These are phyloP conservation scores for Coniochaeta prunicola DNA, from an alignment of 2,329 filamentous ascomycete genomes.

Conservation along the genomic window DNA sequence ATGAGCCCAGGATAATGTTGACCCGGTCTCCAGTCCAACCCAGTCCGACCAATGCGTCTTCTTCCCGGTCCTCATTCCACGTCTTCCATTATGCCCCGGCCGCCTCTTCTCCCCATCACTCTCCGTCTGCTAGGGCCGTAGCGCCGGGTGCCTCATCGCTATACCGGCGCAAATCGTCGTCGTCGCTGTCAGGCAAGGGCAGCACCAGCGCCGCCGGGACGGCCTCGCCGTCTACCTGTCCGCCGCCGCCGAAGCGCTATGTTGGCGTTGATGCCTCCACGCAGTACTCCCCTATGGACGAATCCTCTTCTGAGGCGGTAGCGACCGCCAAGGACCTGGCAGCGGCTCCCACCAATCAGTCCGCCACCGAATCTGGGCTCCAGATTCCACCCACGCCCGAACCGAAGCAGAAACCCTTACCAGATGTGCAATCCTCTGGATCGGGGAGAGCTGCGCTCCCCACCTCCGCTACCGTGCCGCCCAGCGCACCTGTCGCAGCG, in stretches of 20 bases:
- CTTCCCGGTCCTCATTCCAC: constrained; percentile 34
- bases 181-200: constrained; percentile 8
- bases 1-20: constrained; percentile 51
- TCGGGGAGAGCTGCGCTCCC: neutral
- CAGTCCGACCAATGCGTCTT: constrained; percentile 41
- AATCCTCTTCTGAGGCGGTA: constrained; percentile 17
- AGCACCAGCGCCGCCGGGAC: constrained; percentile 13
- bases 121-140: constrained; percentile 31
- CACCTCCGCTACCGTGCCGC: constrained; percentile 1
- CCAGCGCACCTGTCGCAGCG: constrained; percentile 5
- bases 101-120: constrained; percentile 32
- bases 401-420: neutral
- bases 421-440: neutral
- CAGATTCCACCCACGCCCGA: neutral
- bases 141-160: constrained; percentile 13
- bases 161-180: constrained; percentile 15
- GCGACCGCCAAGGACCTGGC: neutral
- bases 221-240: constrained; percentile 5
- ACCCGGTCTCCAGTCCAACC: constrained; percentile 47
- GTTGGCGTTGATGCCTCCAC: constrained; percentile 39
- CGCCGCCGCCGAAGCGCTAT: constrained; percentile 29
- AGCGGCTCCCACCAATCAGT: neutral
- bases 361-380: neutral
- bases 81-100: constrained; percentile 39
- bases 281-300: constrained; percentile 39